A percentile compares a stretch with the other conserved stretches of the same genome.
phyloP scores from a whole-genome alignment of 1,139 yeast genomes.

The Pichia sp. region DNA sequence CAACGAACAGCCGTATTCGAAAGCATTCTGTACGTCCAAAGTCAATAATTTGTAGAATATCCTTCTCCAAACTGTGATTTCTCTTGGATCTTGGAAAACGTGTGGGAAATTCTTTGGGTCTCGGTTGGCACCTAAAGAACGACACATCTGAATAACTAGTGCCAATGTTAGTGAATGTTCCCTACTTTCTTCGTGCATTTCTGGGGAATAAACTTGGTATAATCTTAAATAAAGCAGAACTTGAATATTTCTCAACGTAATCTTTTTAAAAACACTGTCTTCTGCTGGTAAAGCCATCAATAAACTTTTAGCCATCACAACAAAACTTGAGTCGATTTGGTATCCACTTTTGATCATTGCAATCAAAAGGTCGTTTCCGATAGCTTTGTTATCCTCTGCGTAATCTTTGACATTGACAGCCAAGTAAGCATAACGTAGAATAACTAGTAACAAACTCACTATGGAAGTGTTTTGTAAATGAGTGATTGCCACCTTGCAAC shows the following conservation, averaged over 20 bases:
- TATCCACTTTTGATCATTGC: constrained; percentile 26
- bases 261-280: constrained; percentile 32
- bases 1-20: constrained; percentile 42
- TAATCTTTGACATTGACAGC: constrained; percentile 31
- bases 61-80: constrained; percentile 42
- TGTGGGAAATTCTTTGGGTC: constrained; percentile 46
- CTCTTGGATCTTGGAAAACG: constrained; percentile 25
- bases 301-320: constrained; percentile 37
- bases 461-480: constrained; percentile 31
- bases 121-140: constrained; percentile 49
- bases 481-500: constrained; percentile 30
- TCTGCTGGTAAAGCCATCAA: constrained; percentile 32
- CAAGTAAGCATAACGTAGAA: constrained; percentile 38
- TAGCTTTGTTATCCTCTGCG: constrained; percentile 20
- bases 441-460: constrained; percentile 34
- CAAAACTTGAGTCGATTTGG: constrained; percentile 30
- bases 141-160: constrained; percentile 49
- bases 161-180: constrained; percentile 41
- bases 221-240: constrained; percentile 45
- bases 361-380: constrained; percentile 23
- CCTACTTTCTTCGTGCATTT: constrained; percentile 46
- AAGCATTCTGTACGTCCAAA: constrained; percentile 41
- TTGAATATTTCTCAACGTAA: constrained; percentile 43
- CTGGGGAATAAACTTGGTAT: constrained; percentile 48
- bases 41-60: constrained; percentile 42